A percentile compares a stretch with the other conserved stretches of the same genome.
Conservation (phyloP, 1,284 basidiomycete species). For the Ustilago vetiveriae region DNA sequence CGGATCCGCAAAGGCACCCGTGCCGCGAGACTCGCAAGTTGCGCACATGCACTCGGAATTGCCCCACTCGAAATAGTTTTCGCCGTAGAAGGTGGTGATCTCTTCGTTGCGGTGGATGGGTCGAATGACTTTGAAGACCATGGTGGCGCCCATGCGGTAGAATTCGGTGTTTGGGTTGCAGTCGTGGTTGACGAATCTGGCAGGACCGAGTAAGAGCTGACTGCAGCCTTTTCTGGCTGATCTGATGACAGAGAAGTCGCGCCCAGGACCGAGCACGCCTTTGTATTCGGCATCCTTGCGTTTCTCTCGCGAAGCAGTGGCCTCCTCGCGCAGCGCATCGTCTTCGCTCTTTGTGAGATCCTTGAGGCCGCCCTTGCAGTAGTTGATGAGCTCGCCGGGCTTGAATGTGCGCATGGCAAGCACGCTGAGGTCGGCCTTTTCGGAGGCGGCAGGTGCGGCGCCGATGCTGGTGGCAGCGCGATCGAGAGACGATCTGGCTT, state of each 20-base stretch:
- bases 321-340: conserved; percentile 73
- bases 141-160: conserved; percentile 84
- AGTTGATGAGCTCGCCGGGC: conserved; percentile 78
- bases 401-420: conserved; percentile 79
- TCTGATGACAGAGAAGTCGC: conserved; percentile 90
- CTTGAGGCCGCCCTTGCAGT: conserved; percentile 73
- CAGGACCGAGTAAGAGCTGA: conserved; percentile 88
- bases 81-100: conserved; percentile 73
- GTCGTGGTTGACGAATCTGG: conserved; percentile 94
- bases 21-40: conserved; percentile 81
- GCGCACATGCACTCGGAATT: conserved; percentile 89
- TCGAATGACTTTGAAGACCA: conserved; percentile 85
- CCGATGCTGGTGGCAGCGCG: conserved; percentile 43
- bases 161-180: conserved; percentile 89
- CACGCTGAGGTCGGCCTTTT: conserved; percentile 88
- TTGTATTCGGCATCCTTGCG: conserved; percentile 64
- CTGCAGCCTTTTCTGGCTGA: conserved; percentile 89
- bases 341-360: conserved; percentile 67
- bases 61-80: conserved; percentile 78
- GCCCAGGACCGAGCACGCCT: conserved; percentile 73
- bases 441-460: conserved; percentile 64
- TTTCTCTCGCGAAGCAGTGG: conserved; percentile 71
- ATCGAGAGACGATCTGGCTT: conserved; percentile 43
- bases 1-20: conserved; percentile 71
- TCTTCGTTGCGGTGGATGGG: conserved; percentile 84